These are phyloP conservation scores for Microbotryum violaceum DNA, from an alignment of 1,284 basidiomycete species.

Conservation along the genomic window DNA sequence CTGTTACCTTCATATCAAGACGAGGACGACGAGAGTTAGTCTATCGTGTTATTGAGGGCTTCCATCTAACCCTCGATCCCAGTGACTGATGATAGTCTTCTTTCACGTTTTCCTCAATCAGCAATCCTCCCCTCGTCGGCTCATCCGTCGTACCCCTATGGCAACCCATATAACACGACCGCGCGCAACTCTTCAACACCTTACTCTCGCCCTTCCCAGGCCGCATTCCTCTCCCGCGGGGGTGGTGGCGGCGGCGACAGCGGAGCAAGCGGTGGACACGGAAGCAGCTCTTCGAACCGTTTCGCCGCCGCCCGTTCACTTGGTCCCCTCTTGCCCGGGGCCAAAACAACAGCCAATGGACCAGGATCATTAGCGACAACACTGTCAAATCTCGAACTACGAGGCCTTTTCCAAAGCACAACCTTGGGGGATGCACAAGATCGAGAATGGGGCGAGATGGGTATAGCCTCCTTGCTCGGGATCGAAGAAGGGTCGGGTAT, in stretches of 20 bases:
- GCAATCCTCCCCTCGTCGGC: conserved; percentile 33
- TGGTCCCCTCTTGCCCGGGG: neutral
- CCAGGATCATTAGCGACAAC: conserved; percentile 20
- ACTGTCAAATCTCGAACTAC: conserved; percentile 22
- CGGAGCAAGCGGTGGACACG: neutral
- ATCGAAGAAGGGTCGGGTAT: no score
- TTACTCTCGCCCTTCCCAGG: conserved; percentile 1
- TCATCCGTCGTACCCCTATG: conserved; percentile 37
- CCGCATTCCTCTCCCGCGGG: neutral
- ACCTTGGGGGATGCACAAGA: conserved; percentile 21
- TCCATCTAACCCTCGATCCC: no score
- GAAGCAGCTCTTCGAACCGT: neutral
- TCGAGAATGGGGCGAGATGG: conserved; percentile 21
- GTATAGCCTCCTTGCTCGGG: conserved; percentile 10
- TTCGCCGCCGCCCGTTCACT: neutral
- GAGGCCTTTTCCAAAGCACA: conserved; percentile 12
- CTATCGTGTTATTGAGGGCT: no score
- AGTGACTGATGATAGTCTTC: neutral
- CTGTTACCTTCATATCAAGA: conserved; percentile 34
- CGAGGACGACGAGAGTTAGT: conserved; percentile 35
- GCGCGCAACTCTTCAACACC: neutral
- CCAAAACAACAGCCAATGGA: conserved; percentile 1
- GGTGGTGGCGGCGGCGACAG: neutral
- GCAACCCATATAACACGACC: conserved; percentile 33
- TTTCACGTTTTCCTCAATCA: neutral